Conservation (phyloP, 441 rosid genomes). For the Erodium trifolium region DNA sequence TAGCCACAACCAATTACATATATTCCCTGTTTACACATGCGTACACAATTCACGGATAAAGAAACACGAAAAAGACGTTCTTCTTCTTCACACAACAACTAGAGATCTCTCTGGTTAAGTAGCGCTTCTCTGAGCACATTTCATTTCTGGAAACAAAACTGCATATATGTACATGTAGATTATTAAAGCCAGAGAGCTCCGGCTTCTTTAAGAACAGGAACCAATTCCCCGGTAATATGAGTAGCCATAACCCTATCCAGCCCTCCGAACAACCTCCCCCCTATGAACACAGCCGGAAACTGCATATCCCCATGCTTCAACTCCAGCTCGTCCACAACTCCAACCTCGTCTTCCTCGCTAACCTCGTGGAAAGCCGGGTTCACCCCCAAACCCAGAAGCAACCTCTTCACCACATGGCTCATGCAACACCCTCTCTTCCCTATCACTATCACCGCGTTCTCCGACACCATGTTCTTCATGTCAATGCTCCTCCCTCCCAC, state of each 20-base stretch:
- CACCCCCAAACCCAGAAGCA: slow-evolving; percentile 67
- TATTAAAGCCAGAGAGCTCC: slow-evolving; percentile 71
- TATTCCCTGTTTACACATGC: too few species aligned
- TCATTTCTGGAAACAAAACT: too few species aligned
- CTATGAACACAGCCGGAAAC: slow-evolving; percentile 75
- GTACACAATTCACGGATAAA: too few species aligned
- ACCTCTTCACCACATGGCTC: slow-evolving; percentile 69
- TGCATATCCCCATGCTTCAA: slow-evolving; percentile 21
- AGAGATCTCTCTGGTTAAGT: too few species aligned
- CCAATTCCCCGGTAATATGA: slow-evolving; percentile 75
- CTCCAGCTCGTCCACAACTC: slow-evolving; percentile 31
- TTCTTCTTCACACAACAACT: too few species aligned
- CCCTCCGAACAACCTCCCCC: slow-evolving; percentile 78
- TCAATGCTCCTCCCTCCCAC: slow-evolving; percentile 6
- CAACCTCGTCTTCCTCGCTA: slow-evolving; percentile 43
- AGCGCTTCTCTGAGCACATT: too few species aligned
- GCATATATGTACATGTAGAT: too few species aligned
- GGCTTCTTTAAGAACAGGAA: slow-evolving; percentile 67
- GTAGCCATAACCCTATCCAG: slow-evolving; percentile 82
- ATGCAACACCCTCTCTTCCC: slow-evolving; percentile 74
- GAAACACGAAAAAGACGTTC: too few species aligned
- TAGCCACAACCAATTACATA: too few species aligned
- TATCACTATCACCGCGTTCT: slow-evolving; percentile 71
- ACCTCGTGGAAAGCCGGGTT: slow-evolving; percentile 67
- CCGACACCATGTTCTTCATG: slow-evolving; percentile 38